Evolutionary conservation across 148 eudicot species (phyloP).

Genomic region (Camellia lanceoleosa): DNA sequence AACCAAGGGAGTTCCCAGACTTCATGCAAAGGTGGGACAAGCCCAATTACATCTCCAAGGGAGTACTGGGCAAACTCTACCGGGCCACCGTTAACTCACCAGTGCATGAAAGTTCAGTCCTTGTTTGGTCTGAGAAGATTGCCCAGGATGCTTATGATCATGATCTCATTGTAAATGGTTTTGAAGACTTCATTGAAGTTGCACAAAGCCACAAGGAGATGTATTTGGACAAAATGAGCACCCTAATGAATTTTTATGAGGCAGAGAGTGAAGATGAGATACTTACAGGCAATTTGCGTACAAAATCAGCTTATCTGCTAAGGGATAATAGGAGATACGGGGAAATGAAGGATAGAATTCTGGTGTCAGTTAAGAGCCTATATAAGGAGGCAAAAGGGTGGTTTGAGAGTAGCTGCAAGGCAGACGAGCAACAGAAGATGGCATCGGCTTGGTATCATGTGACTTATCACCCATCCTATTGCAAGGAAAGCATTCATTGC

Average conservation of each 20-base stretch:
- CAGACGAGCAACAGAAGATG: conserved; percentile 46
- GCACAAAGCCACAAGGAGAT: conserved; percentile 65
- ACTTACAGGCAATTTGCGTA: conserved; percentile 66
- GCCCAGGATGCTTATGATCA: conserved; percentile 55
- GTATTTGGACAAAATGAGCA: conserved; percentile 64
- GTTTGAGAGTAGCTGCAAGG: conserved; percentile 60
- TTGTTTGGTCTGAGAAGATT: conserved; percentile 36
- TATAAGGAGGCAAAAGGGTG: conserved; percentile 75
- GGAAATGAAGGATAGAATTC: conserved; percentile 73
- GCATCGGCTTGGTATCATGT: conserved; percentile 97
- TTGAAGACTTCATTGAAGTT: conserved; percentile 44
- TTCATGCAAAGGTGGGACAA: conserved; percentile 90
- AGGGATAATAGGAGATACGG: conserved; percentile 70
- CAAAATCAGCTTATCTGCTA: conserved; percentile 51
- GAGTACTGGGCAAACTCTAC: conserved; percentile 75
- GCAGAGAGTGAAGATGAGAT: conserved; percentile 74
- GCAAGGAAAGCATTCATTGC: conserved; percentile 55
- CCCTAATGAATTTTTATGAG: conserved; percentile 62
- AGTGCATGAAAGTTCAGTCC: conserved; percentile 21
- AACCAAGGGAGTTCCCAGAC: conserved; percentile 85
- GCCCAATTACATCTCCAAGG: conserved; percentile 63
- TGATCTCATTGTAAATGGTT: conserved; percentile 65
- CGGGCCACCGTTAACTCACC: conserved; percentile 51
- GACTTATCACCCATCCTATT: conserved; percentile 64
- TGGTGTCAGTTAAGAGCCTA: conserved; percentile 61